A percentile compares a stretch with the other conserved stretches of the same genome.
Evolutionary conservation across 129 eudicot species (phyloP).

Genomic region (Solidago caesia): DNA sequence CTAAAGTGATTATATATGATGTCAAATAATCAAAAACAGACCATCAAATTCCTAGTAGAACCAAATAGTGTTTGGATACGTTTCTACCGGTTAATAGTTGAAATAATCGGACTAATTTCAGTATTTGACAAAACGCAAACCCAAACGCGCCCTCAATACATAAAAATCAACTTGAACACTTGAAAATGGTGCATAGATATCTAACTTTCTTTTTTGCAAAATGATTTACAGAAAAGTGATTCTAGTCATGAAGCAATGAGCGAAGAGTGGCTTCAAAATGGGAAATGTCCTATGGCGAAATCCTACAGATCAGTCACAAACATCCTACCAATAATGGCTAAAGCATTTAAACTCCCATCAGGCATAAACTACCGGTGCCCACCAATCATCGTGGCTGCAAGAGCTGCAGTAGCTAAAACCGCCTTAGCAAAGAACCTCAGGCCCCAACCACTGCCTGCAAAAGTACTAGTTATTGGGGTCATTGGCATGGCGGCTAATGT

Average conservation of each 20-base stretch:
- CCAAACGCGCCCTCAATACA: neutral
- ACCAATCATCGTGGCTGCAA: slow-evolving; percentile 70
- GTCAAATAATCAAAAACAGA: no score
- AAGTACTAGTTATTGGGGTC: slow-evolving; percentile 75
- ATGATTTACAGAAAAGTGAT: slow-evolving; percentile 47
- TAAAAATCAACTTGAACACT: neutral
- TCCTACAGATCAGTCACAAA: slow-evolving; percentile 80
- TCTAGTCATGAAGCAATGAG: slow-evolving; percentile 75
- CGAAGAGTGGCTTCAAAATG: slow-evolving; percentile 86
- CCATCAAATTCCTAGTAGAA: no score
- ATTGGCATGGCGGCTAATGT: slow-evolving; percentile 92
- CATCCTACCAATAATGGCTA: slow-evolving; percentile 79
- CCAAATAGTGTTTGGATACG: neutral
- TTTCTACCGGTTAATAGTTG: neutral
- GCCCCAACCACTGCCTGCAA: slow-evolving; percentile 80
- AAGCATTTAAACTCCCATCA: slow-evolving; percentile 71
- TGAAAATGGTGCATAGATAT: neutral
- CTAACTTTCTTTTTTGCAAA: slow-evolving; percentile 6
- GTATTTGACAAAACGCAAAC: no score
- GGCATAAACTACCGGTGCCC: slow-evolving; percentile 74
- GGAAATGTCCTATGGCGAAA: slow-evolving; percentile 92
- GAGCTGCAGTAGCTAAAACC: slow-evolving; percentile 78
- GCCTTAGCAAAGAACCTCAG: slow-evolving; percentile 84
- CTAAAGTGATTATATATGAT: no score
- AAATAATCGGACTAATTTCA: no score